Conservation (phyloP, 495 filamentous ascomycete genomes). For the Trichocladium uniseriatum region DNA sequence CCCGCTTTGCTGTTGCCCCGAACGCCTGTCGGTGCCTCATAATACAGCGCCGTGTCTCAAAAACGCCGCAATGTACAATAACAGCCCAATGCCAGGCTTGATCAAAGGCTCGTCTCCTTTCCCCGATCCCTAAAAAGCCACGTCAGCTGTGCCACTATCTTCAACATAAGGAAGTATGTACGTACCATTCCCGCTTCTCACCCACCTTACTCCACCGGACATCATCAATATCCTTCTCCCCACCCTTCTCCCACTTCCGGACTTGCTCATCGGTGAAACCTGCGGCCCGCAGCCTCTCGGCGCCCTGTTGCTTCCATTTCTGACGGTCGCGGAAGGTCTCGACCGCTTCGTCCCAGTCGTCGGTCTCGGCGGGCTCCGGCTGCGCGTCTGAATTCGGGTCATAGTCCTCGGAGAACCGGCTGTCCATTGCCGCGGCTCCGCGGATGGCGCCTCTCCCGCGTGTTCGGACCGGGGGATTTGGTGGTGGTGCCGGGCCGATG, state of each 20-base stretch:
- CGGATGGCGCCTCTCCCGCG: conserved; percentile 67
- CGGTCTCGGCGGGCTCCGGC: conserved; percentile 36
- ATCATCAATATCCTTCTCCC: conserved; percentile 54
- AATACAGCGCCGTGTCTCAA: not conserved
- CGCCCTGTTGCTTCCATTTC: conserved; percentile 70
- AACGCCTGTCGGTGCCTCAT: not conserved
- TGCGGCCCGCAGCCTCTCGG: conserved; percentile 64
- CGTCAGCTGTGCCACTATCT: not conserved
- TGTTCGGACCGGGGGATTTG: conserved; percentile 41
- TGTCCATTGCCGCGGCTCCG: conserved; percentile 61
- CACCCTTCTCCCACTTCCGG: conserved; percentile 65
- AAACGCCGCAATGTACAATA: not conserved
- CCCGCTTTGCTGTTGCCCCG: not conserved
- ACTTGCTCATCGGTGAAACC: conserved; percentile 74
- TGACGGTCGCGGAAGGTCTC: conserved; percentile 75
- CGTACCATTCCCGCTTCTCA: conserved; percentile 81
- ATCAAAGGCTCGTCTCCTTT: conserved; percentile 6
- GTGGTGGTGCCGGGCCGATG: conserved; percentile 67
- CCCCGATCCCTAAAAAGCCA: conserved; percentile 5
- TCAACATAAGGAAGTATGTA: not conserved
- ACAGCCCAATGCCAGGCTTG: not conserved
- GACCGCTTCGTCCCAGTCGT: conserved; percentile 76
- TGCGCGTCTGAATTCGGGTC: conserved; percentile 65
- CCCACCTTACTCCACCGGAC: conserved; percentile 74
- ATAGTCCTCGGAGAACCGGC: conserved; percentile 67